Base-by-base conservation (phyloP, 1,139 yeast species). In the Hanseniaspora sp. region DNA sequence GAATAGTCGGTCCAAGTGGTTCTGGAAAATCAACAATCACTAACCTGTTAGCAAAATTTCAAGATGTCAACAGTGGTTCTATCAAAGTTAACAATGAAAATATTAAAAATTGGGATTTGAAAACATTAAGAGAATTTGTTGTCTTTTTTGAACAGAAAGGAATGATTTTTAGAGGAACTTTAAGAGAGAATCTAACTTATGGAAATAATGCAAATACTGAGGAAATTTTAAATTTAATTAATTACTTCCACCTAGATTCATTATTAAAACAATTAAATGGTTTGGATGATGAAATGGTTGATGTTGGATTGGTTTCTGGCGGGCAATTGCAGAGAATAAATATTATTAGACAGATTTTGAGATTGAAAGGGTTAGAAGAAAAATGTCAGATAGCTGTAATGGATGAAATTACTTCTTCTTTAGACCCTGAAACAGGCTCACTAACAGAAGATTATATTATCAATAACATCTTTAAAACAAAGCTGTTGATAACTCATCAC, bases 301-400 rank as follows among this genome's bases (percentile, higher is more conserved):
- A 86, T 11, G 76, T 77, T 18, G 68, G 77, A 1, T 63, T 79
- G 54, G 66, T 85, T 39, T 84, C 95, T 3, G 86, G 90, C 44
- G 95, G 95, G 3, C 95, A 86, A 65, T 74, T 83, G 7, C 95
- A 86, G 64, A 69, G 95, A 57, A 66, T 86, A 17, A 78, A 88
- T 0, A 79, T 86, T 57, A 90, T 86, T 0, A 75, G 95, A 58
- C 88, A 94, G 0, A 59, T 86, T 23, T 60, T 86, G 4, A 69
- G 87, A 51, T 4, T 51, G 13, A 45, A 44, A 23, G n/a, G 15
- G 11, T 41, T 51, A 18, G 35, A 28, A 17, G 17, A 46, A 3
- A 71, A 73, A 49, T 88, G 95, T 0, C 73, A 74, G 49, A 67
- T 86, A 6, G 67, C 86, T 55, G 71, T 86, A 2, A 68, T 86